Percentiles rank a stretch among this genome's conserved stretches.
phyloP scores from a whole-genome alignment of 192 early-diverging fungal genomes.

The Coemansia nantahalensis region DNA sequence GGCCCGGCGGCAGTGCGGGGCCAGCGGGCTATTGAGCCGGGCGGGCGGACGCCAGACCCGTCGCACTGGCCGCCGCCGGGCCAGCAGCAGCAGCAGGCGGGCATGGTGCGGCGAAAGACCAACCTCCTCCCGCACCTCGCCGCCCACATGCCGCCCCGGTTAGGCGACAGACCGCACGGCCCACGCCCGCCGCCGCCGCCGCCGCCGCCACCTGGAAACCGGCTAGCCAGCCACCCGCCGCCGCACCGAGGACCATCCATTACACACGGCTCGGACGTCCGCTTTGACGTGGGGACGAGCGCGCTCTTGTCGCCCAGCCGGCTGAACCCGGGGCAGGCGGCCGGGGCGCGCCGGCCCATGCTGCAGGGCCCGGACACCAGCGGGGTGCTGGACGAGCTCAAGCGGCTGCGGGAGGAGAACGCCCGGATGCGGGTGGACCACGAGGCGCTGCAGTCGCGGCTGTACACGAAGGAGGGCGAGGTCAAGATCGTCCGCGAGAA shows the following conservation, averaged over 20 bases:
- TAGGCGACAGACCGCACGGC: neutral
- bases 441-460: slow-evolving; percentile 28
- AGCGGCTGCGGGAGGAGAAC: slow-evolving; percentile 32
- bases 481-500: slow-evolving; percentile 49
- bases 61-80: neutral
- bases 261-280: slow-evolving; percentile 3
- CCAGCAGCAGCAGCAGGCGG: slow-evolving; percentile 10
- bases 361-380: neutral
- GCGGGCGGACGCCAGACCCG: too few relatives aligned
- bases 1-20: too few relatives aligned
- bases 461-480: slow-evolving; percentile 50
- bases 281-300: slow-evolving; percentile 10
- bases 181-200: slow-evolving; percentile 1
- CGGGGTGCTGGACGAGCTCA: slow-evolving; percentile 16
- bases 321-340: too few relatives aligned
- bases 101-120: slow-evolving; percentile 8
- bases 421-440: slow-evolving; percentile 16
- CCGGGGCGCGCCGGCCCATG: too few relatives aligned
- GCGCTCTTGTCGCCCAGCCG: slow-evolving; percentile 1
- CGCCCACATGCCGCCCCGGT: slow-evolving; percentile 27
- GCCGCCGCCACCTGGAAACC: too few relatives aligned
- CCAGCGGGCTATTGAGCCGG: too few relatives aligned
- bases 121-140: slow-evolving; percentile 41
- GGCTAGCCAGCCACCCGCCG: too few relatives aligned
- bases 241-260: too few relatives aligned